Evolutionary conservation across 441 rosid species (phyloP).

Genomic region (Adansonia gregorii): DNA sequence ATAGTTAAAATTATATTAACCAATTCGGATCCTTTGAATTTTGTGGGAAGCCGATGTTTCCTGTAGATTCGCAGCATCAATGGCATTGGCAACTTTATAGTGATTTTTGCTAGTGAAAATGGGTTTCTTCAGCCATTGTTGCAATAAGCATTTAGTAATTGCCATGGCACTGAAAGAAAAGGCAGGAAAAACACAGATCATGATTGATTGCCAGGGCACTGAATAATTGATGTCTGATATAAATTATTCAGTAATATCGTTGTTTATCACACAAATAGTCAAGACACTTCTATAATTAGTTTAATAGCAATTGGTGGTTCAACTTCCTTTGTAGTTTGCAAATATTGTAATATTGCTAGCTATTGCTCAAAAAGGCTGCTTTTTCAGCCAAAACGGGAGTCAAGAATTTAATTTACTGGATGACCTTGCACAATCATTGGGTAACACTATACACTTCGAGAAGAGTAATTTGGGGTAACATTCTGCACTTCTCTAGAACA

Average conservation of each 20-base stretch:
- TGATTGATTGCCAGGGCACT: background rate
- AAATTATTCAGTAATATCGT: no score
- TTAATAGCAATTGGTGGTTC: background rate
- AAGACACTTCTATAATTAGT: background rate
- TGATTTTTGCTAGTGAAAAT: background rate
- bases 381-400: background rate
- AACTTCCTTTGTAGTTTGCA: no score
- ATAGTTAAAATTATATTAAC: background rate
- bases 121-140: constrained; percentile 2
- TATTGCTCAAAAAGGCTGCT: background rate
- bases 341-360: background rate
- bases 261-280: no score
- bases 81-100: background rate
- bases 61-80: constrained; percentile 11
- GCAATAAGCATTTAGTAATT: background rate
- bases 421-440: background rate
- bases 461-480: background rate
- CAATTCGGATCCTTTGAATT: background rate
- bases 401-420: background rate
- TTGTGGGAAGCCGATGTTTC: background rate
- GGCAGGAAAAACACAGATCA: background rate
- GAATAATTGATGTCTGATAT: no score
- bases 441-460: background rate
- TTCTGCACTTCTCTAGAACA: no score
- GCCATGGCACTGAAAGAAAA: background rate